These are phyloP conservation scores for Saposhnikovia divaricata DNA, from an alignment of 129 eudicot species.

Conservation along the genomic window DNA sequence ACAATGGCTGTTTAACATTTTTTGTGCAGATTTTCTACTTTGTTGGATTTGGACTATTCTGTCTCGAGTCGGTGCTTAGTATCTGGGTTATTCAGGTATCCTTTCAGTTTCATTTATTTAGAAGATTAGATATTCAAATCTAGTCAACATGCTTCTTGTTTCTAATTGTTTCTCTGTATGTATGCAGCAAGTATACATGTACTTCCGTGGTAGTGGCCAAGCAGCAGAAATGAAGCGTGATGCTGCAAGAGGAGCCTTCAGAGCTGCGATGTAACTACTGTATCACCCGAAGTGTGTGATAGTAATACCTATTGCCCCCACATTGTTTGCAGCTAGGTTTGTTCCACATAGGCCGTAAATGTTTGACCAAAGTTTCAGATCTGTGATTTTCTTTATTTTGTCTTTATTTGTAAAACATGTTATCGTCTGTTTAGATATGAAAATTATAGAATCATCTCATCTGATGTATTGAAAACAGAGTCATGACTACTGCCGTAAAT, in stretches of 20 bases:
- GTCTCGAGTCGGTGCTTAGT: slow-evolving; percentile 72
- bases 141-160: background rate
- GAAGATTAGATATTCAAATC: background rate
- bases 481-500: slow-evolving; percentile 6
- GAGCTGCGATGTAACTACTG: slow-evolving; percentile 30
- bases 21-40: slow-evolving; percentile 75
- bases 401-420: background rate
- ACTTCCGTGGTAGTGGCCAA: slow-evolving; percentile 87
- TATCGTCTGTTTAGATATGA: slow-evolving; percentile 10
- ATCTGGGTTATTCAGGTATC: slow-evolving; percentile 90
- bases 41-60: slow-evolving; percentile 82
- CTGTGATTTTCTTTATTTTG: slow-evolving; percentile 1
- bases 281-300: background rate
- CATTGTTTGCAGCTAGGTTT: background rate
- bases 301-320: background rate
- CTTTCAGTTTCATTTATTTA: background rate
- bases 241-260: slow-evolving; percentile 54
- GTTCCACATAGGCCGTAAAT: background rate
- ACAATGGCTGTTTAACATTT: slow-evolving; percentile 6
- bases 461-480: slow-evolving; percentile 5
- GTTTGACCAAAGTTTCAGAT: slow-evolving; percentile 11
- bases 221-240: slow-evolving; percentile 78
- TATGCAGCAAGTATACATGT: slow-evolving; percentile 96
- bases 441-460: background rate
- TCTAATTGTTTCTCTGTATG: background rate